Conservation (phyloP, 192 early-diverging fungal species). For the Linnemannia zychae region DNA sequence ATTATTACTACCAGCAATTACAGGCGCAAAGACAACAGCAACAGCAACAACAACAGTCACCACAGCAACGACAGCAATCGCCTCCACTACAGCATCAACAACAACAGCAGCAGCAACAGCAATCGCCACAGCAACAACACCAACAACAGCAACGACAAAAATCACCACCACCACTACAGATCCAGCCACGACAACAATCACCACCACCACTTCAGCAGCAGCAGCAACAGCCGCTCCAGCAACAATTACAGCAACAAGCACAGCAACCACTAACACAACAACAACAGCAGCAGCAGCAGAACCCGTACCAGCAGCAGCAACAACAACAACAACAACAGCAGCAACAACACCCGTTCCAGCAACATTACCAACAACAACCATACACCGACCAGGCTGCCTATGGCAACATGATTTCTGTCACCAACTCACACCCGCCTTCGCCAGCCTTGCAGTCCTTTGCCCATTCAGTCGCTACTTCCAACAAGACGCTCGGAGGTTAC, state of each 20-base stretch:
- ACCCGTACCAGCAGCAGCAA: not conserved
- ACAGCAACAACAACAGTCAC: not conserved
- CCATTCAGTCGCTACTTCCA: not conserved
- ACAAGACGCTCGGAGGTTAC: not conserved
- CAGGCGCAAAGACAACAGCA: not conserved
- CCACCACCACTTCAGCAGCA: not conserved
- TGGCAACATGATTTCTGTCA: not conserved
- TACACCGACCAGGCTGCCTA: not conserved
- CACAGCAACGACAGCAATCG: not conserved
- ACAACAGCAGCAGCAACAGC: not conserved
- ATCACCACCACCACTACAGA: too few species aligned
- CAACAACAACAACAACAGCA: not conserved
- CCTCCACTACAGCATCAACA: too few species aligned
- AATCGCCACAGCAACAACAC: not conserved
- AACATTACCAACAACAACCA: not conserved
- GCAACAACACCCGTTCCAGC: not conserved
- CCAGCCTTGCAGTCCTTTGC: not conserved
- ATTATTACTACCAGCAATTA: not conserved
- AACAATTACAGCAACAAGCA: not conserved
- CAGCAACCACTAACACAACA: not conserved
- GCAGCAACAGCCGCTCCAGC: not conserved
- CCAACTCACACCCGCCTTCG: not conserved
- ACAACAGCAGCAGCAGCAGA: not conserved
- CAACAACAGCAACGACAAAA: not conserved
- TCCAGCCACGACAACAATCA: not conserved